These are phyloP conservation scores for Eremochloa ophiuroides DNA, from an alignment of 176 grass and related monocot genomes.

Conservation along the genomic window DNA sequence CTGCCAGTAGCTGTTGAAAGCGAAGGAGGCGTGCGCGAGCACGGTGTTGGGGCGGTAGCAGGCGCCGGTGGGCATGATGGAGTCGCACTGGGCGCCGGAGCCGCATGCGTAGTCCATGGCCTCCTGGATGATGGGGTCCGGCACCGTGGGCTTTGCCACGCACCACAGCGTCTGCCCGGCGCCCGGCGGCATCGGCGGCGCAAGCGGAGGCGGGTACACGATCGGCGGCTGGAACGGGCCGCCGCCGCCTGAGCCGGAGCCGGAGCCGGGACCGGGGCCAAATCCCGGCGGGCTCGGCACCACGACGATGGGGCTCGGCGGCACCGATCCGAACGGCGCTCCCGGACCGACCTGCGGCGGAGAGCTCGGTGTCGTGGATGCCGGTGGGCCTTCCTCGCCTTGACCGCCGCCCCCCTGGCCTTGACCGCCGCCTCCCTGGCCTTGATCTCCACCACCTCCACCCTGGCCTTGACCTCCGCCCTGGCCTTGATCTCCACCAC, in stretches of 20 bases:
- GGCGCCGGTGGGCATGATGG: constrained; percentile 44
- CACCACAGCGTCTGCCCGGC: constrained; percentile 62
- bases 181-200: constrained; percentile 41
- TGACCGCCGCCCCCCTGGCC: background rate
- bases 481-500: background rate
- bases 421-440: background rate
- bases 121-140: constrained; percentile 82
- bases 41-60: constrained; percentile 78
- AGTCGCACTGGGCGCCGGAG: constrained; percentile 60
- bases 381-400: constrained; percentile 1
- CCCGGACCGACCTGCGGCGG: constrained; percentile 23
- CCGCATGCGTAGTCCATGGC: constrained; percentile 92
- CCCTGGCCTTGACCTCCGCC: background rate
- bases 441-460: background rate
- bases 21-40: constrained; percentile 71
- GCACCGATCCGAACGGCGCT: constrained; percentile 11
- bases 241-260: background rate
- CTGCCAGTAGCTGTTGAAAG: constrained; percentile 95
- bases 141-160: constrained; percentile 87
- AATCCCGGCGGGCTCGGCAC: constrained; percentile 26
- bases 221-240: constrained; percentile 62
- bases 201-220: constrained; percentile 72
- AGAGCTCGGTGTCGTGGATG: background rate
- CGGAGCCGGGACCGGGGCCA: background rate
- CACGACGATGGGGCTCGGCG: constrained; percentile 33